Evolutionary conservation across 192 early-diverging fungal genomes (phyloP), one percentile per base, ranked within the genome.

Genomic region (Pilaira anomala): DNA sequence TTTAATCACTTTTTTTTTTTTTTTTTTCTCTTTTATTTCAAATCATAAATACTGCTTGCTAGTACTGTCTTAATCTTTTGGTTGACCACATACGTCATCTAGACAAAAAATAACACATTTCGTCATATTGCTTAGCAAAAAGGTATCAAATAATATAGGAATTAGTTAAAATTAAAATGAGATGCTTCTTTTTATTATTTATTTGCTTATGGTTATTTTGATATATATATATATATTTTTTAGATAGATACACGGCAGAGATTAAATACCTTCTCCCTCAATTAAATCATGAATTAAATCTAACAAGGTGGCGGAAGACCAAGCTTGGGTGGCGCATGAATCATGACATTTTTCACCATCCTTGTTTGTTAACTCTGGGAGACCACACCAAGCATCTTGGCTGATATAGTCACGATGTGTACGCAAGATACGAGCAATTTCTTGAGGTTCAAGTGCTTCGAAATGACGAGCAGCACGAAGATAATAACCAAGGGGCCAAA

Each of bases 291-390:
- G 42, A 40, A 85, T 55, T n/a, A 90, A 65, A 76, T 92, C 91
- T 41, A 93, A 65, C 25, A 95, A 65, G 3, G 88, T 84, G 0
- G 84, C 85, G 1, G 84, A 73, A 29, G 91, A 93, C 97, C 97
- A 98, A 0, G 97, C 94, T 76, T 99, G 97, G 0, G 96, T 94
- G 13, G 89, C 81, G 68, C 94, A 98, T 29, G 92, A 88, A 63
- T 91, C 91, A 30, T 70, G 52, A 68, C 97, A 99, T 30, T 82
- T 76, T 5, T 70, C 85, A 11, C 93, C 97, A 63, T 96, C 61
- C 57, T 73, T 72, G 69, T 99, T 99, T 7, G 97, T 99, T 62
- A 99, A 74, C 76, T 99, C 97, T n/a, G 96, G 94, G 46, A 99
- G 74, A 14, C 97, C 97, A 11, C 87, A 88, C 78, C 85, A 99